Evolutionary conservation across 352 stramenopile genomes (phyloP).

Genomic region (Phytophthora lateralis): DNA sequence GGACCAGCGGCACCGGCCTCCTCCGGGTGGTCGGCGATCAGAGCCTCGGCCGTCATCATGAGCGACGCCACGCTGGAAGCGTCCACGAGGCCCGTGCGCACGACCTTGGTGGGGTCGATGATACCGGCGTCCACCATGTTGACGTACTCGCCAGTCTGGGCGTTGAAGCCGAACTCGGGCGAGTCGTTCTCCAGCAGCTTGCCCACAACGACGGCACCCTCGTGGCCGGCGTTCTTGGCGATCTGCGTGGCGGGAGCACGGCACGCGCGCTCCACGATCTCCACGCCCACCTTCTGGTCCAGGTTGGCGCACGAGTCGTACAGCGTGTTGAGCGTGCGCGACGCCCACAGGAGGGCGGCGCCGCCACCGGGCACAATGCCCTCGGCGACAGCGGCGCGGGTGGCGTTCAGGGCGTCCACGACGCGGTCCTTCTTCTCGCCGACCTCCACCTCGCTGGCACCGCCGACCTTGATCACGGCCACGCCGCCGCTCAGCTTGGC

Average conservation of each 20-base stretch:
- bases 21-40: constrained; percentile 97
- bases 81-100: constrained; percentile 98
- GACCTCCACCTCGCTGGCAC: constrained; percentile 98
- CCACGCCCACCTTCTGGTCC: constrained; percentile 97
- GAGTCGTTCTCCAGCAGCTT: constrained; percentile 98
- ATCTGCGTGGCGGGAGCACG: constrained; percentile 96
- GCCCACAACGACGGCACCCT: constrained; percentile 98
- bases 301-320: constrained; percentile 93
- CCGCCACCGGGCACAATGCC: constrained; percentile 99
- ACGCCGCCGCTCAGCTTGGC: constrained; percentile 99
- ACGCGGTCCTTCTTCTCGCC: constrained; percentile 99
- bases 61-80: constrained; percentile 98
- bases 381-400: constrained; percentile 97
- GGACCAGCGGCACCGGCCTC: constrained; percentile 64
- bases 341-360: constrained; percentile 97
- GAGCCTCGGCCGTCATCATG: constrained; percentile 99
- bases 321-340: constrained; percentile 90
- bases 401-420: constrained; percentile 99
- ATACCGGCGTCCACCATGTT: constrained; percentile 99
- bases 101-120: constrained; percentile 98
- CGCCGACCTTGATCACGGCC: constrained; percentile 99
- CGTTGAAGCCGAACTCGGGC: constrained; percentile 96
- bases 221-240: constrained; percentile 97
- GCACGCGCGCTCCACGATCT: constrained; percentile 97
- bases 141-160: constrained; percentile 96